These are phyloP conservation scores for Aspergillus quadrilineatus DNA, from an alignment of 2,329 filamentous ascomycete genomes.

Conservation along the genomic window DNA sequence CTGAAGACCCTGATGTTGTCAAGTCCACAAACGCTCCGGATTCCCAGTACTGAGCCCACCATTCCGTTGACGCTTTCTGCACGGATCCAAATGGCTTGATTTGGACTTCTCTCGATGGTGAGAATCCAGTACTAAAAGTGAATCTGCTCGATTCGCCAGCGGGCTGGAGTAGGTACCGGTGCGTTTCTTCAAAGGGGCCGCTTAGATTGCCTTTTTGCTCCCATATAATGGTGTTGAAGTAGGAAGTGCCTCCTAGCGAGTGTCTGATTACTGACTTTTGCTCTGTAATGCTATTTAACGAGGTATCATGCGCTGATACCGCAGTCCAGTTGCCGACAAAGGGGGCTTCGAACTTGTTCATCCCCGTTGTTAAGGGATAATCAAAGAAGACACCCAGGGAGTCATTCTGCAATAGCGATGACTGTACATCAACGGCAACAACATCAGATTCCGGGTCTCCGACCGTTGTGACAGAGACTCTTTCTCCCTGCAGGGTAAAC, in stretches of 20 bases:
- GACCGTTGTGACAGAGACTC: background rate
- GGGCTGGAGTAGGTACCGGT: background rate
- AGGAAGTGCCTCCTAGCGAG: background rate
- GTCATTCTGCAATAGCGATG: slow-evolving; percentile 43
- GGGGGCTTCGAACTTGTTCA: slow-evolving; percentile 56
- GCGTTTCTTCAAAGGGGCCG: background rate
- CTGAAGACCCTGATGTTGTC: slow-evolving; percentile 35
- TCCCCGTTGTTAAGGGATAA: slow-evolving; percentile 48
- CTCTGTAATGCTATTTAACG: background rate
- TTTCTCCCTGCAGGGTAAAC: background rate
- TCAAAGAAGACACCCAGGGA: slow-evolving; percentile 53
- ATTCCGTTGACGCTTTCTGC: slow-evolving; percentile 22
- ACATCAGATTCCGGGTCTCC: background rate
- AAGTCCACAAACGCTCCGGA: slow-evolving; percentile 55
- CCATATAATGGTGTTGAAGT: background rate
- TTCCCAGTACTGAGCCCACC: slow-evolving; percentile 55
- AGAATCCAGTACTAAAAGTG: background rate
- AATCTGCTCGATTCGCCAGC: background rate
- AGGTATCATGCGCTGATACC: background rate
- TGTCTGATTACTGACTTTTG: background rate
- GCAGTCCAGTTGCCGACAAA: slow-evolving; percentile 47
- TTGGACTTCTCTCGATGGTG: background rate
- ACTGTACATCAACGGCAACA: slow-evolving; percentile 23
- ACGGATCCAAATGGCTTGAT: slow-evolving; percentile 19
- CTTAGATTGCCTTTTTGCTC: background rate